phyloP scores from a whole-genome alignment of 2,329 filamentous ascomycete genomes.

The Diaporthe capsici region DNA sequence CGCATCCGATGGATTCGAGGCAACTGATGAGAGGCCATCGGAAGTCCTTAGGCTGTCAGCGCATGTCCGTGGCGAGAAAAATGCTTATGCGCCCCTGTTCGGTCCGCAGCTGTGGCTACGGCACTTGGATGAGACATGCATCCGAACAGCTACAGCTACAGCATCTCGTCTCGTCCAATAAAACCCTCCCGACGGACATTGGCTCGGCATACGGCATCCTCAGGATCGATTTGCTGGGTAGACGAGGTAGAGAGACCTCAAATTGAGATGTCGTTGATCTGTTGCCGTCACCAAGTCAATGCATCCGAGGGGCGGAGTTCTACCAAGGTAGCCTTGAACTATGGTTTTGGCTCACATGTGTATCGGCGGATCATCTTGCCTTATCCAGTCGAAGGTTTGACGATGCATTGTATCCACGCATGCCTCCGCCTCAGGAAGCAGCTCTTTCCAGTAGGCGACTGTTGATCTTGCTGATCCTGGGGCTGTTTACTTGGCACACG shows the following conservation, averaged over 20 bases:
- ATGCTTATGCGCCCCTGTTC: neutral
- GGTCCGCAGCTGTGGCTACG: neutral
- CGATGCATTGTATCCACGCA: constrained; percentile 15
- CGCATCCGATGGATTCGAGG: neutral
- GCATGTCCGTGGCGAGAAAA: neutral
- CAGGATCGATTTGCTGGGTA: neutral
- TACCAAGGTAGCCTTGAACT: neutral
- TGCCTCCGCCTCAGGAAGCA: neutral
- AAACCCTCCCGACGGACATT: neutral
- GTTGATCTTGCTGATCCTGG: constrained; percentile 27
- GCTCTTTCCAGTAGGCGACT: neutral
- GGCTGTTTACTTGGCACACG: neutral
- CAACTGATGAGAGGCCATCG: neutral
- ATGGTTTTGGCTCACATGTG: neutral
- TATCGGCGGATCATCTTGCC: neutral
- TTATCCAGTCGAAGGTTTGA: constrained; percentile 14
- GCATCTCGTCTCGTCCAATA: neutral
- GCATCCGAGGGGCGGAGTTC: neutral
- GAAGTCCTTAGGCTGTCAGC: neutral
- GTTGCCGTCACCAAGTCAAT: neutral
- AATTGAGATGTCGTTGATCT: neutral
- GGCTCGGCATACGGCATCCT: neutral
- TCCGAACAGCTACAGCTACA: neutral
- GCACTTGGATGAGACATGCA: neutral
- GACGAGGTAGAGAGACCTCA: neutral